A percentile compares a stretch with the other conserved stretches of the same genome.
Evolutionary conservation across 2,329 filamentous ascomycete species (phyloP).

Genomic region (Cylindrodendrum hubeiense): DNA sequence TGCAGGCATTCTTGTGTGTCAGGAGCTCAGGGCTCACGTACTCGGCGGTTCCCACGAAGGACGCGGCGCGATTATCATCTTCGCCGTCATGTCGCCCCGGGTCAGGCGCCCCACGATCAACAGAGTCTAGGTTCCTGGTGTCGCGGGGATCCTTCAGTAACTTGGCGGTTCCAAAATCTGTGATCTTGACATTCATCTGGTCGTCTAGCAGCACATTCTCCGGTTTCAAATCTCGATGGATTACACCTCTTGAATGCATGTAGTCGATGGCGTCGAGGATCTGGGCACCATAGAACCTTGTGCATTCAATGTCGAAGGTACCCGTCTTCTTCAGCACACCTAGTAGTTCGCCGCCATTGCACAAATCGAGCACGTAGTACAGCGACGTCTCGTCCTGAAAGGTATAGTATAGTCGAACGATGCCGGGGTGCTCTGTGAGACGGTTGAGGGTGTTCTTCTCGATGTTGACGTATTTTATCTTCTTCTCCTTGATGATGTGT

Average conservation of each 20-base stretch:
- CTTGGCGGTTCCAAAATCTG: constrained; percentile 98
- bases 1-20: constrained; percentile 96
- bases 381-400: constrained; percentile 97
- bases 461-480: constrained; percentile 99
- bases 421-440: constrained; percentile 94
- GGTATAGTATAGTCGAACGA: constrained; percentile 97
- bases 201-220: constrained; percentile 97
- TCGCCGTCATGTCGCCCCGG: constrained; percentile 53
- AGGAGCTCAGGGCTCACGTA: constrained; percentile 98
- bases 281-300: constrained; percentile 93
- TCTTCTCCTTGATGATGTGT: constrained; percentile 99
- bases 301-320: constrained; percentile 95
- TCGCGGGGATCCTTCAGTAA: constrained; percentile 68
- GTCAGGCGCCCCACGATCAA: constrained; percentile 53
- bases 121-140: constrained; percentile 57
- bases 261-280: constrained; percentile 97
- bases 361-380: constrained; percentile 96
- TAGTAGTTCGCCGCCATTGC: constrained; percentile 90
- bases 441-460: constrained; percentile 98
- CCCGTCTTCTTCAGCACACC: constrained; percentile 94
- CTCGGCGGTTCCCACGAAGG: constrained; percentile 97
- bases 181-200: constrained; percentile 98
- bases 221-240: constrained; percentile 95
- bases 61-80: constrained; percentile 83
- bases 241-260: constrained; percentile 96